Evolutionary conservation across 2,329 filamentous ascomycete species (phyloP), one percentile per base, ranked within the genome.

Genomic region (Trichoderma koningiopsis): DNA sequence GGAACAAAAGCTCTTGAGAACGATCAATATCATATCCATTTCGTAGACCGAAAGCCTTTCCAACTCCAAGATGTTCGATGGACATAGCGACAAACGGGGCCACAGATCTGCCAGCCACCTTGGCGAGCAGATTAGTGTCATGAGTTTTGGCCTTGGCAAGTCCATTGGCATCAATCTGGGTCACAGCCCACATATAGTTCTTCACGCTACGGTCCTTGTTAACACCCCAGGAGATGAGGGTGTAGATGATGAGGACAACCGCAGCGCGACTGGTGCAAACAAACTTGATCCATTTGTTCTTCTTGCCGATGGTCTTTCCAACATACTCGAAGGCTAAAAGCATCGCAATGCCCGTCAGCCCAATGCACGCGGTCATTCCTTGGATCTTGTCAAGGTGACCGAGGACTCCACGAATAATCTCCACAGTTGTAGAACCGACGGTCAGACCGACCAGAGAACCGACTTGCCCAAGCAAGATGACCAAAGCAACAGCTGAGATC

Each of bases 401-500:
- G 70, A 91, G 85, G 40, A 89, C 82, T 72, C 88, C 85, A 68
- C 85, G 86, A 59, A 90, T 87, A 70, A 88, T 87, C 13, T 80
- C 81, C 5, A 87, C 87, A 2, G 87, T 84, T 2, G 84, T 84
- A 31, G 82, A 81, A 3, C 84, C 82, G 1, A 87, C 82, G 31
- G 82, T 80, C 11, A 87, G 82, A 11, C 88, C 88, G 2, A 91
- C 83, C 0, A 91, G 83, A 1, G 86, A 86, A 4, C 83, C 86
- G 68, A 91, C 83, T 75, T 91, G 89, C n/a, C 87, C 88, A 61
- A 90, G 84, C 27, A 87, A 85, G 74, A 91, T 91, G 35, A 87
- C 88, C 59, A 91, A 85, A 29, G 88, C 89, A 1, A 89, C 88
- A 1, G 88, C 88, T 0, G 88, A 89, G 72, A 91, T 89, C 79